These are phyloP conservation scores for Phytophthora sp. DNA, from an alignment of 352 stramenopile species.

Conservation along the genomic window DNA sequence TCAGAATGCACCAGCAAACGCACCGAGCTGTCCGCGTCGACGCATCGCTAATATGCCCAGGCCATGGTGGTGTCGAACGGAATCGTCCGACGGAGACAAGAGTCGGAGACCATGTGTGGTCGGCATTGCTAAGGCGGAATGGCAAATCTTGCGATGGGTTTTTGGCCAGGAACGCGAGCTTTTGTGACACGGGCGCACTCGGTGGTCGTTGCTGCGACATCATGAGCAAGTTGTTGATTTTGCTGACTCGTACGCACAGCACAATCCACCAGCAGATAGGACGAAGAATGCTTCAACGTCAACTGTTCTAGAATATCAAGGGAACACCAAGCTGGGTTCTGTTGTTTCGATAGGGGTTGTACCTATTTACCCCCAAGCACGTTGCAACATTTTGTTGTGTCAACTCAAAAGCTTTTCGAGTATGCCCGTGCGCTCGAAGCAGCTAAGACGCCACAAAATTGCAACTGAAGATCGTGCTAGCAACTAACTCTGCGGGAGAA, in stretches of 20 bases:
- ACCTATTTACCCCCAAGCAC: too few species aligned
- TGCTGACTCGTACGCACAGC: constrained; percentile 6
- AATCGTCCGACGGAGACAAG: constrained; percentile 3
- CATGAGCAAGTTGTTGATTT: constrained; percentile 17
- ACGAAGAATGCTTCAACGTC: constrained; percentile 13
- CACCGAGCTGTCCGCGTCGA: too few species aligned
- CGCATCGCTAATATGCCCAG: not conserved
- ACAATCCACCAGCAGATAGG: constrained; percentile 25
- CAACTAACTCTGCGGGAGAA: too few species aligned
- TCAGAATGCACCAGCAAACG: constrained; percentile 1
- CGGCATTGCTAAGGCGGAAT: constrained; percentile 1
- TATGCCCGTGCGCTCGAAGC: too few species aligned
- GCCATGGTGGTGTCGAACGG: not conserved
- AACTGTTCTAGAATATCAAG: constrained; percentile 8
- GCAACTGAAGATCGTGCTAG: too few species aligned
- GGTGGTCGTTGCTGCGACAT: not conserved
- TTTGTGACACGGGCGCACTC: constrained; percentile 1
- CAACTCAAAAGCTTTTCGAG: too few species aligned
- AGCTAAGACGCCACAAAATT: too few species aligned
- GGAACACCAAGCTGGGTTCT: not conserved
- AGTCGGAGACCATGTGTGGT: constrained; percentile 22
- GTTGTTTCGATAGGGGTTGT: too few species aligned
- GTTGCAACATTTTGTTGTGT: too few species aligned
- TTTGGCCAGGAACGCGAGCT: not conserved
- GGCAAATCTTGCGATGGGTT: constrained; percentile 26